These are phyloP conservation scores for Moricandia moricandioides DNA, from an alignment of 345 rosid species.

Conservation along the genomic window DNA sequence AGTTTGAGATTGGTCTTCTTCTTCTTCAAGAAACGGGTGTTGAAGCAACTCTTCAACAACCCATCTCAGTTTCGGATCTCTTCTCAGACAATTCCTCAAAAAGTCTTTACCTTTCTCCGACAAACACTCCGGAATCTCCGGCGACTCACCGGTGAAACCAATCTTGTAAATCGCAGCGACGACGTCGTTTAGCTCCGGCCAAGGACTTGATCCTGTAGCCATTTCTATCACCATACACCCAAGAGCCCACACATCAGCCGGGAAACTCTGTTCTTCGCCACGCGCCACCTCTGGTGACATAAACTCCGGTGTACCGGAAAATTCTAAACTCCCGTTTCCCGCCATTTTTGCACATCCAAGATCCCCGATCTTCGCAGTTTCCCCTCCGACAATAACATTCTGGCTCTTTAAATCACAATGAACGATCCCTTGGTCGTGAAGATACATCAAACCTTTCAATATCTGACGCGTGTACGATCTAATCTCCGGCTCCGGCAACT, in stretches of 20 bases:
- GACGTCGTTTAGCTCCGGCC: conserved; percentile 64
- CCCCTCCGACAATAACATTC: conserved; percentile 58
- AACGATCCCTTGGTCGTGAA: conserved; percentile 56
- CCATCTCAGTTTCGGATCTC: conserved; percentile 66
- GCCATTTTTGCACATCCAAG: conserved; percentile 69
- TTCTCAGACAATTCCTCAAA: conserved; percentile 56
- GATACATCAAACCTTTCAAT: conserved; percentile 54
- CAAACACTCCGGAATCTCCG: conserved; percentile 62
- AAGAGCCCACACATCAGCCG: conserved; percentile 87
- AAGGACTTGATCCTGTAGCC: conserved; percentile 71
- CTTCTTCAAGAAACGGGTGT: conserved; percentile 62
- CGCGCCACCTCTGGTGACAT: conserved; percentile 96
- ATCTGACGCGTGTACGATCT: conserved; percentile 46
- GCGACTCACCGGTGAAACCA: conserved; percentile 67
- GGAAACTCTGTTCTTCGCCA: conserved; percentile 74
- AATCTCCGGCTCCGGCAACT: conserved; percentile 50
- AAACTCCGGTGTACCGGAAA: conserved; percentile 88
- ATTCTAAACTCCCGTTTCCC: conserved; percentile 20
- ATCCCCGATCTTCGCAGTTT: conserved; percentile 61
- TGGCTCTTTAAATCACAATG: conserved; percentile 87
- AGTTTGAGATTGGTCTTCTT: background rate
- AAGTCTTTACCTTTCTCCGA: conserved; percentile 65
- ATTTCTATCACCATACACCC: conserved; percentile 79
- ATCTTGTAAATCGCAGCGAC: conserved; percentile 65
- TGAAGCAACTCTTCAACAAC: conserved; percentile 55